Conservation (phyloP, 2,329 filamentous ascomycete species). For the Blastomyces gilchristii region DNA sequence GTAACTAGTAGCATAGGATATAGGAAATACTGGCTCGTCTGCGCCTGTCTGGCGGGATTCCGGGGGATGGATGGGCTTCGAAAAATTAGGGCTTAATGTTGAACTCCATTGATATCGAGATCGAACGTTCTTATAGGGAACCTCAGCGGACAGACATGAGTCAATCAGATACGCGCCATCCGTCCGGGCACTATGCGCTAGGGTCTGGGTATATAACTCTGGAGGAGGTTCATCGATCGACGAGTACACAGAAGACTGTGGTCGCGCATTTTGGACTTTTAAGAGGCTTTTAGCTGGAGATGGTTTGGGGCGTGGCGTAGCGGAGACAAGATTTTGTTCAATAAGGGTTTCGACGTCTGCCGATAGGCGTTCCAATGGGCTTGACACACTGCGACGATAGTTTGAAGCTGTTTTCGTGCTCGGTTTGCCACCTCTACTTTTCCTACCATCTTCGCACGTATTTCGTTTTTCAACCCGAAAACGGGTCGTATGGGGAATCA, state of each 20-base stretch:
- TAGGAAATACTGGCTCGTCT: neutral
- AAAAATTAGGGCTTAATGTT: constrained; percentile 13
- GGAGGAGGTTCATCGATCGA: neutral
- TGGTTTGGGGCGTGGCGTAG: neutral
- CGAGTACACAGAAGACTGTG: neutral
- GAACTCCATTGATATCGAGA: neutral
- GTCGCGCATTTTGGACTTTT: neutral
- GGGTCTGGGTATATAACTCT: neutral
- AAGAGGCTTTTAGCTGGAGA: neutral
- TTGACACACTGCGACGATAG: neutral
- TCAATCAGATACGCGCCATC: neutral
- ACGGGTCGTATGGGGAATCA: constrained; percentile 10
- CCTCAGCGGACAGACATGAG: neutral
- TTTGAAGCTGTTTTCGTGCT: constrained; percentile 2
- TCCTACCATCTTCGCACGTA: constrained; percentile 7
- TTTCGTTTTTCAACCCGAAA: constrained; percentile 13
- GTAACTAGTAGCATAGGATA: neutral
- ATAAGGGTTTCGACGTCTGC: neutral
- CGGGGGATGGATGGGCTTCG: constrained; percentile 4
- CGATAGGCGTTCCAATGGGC: neutral
- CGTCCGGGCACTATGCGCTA: too few relatives aligned
- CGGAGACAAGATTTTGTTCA: neutral
- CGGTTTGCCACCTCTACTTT: neutral
- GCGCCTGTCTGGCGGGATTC: neutral
- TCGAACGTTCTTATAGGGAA: neutral